Evolutionary conservation across 768 basidiomycete genomes (phyloP).

Genomic region (Pleurotus giganteus): DNA sequence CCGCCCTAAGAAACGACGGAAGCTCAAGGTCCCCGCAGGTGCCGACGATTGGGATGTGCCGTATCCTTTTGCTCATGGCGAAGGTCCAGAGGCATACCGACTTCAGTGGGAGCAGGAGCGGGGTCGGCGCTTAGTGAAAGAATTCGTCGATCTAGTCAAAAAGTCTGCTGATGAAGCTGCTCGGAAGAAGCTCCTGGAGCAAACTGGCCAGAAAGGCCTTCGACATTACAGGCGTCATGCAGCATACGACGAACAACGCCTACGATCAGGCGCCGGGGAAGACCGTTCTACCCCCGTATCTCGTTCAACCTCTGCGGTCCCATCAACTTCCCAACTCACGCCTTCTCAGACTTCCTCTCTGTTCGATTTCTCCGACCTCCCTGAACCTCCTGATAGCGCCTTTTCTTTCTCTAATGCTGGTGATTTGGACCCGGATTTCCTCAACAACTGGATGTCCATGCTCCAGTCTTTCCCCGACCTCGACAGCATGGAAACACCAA

Average conservation of each 20-base stretch:
- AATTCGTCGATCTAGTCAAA: slow-evolving; percentile 61
- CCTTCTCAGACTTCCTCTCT: slow-evolving; percentile 19
- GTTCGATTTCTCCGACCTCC: slow-evolving; percentile 1
- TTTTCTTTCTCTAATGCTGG: slow-evolving; percentile 12
- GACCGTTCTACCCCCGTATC: slow-evolving; percentile 12
- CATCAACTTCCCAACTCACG: slow-evolving; percentile 40
- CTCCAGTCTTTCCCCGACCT: slow-evolving; percentile 43
- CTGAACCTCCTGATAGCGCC: slow-evolving; percentile 7
- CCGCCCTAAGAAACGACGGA: slow-evolving; percentile 52
- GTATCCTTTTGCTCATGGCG: slow-evolving; percentile 69
- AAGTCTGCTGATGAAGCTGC: slow-evolving; percentile 61
- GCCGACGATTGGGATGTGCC: slow-evolving; percentile 83
- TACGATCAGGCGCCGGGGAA: not conserved
- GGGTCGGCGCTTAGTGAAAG: slow-evolving; percentile 56
- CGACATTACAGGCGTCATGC: not conserved
- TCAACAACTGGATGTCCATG: slow-evolving; percentile 52
- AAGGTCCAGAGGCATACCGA: slow-evolving; percentile 67
- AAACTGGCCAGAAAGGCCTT: slow-evolving; percentile 15
- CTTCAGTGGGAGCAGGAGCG: slow-evolving; percentile 65
- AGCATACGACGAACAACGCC: not conserved
- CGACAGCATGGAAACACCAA: slow-evolving; percentile 19
- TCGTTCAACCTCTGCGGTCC: slow-evolving; percentile 27
- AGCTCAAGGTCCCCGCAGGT: slow-evolving; percentile 72
- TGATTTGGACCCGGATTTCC: slow-evolving; percentile 34
- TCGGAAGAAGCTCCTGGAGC: slow-evolving; percentile 43